phyloP scores from a whole-genome alignment of 106 monocot species.

The Apostasia shenzhenica region DNA sequence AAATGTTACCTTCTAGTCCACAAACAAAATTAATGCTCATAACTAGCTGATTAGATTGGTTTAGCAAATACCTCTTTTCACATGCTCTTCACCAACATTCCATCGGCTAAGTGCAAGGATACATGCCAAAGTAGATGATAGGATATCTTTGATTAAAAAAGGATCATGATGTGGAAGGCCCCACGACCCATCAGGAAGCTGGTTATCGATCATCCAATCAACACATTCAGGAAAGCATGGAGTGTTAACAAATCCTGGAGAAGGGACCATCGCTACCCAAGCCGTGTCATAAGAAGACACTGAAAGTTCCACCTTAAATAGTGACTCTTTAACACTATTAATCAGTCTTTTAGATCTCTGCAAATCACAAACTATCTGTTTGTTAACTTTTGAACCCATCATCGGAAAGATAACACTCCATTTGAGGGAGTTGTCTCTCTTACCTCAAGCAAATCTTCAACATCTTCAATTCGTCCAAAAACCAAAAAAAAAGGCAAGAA shows the following conservation, averaged over 20 bases:
- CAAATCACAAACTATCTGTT: neutral
- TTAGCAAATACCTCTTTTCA: conserved; percentile 50
- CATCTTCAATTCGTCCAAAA: no score
- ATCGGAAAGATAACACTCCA: no score
- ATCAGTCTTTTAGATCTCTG: conserved; percentile 18
- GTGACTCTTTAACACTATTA: conserved; percentile 39
- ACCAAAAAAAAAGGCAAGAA: no score
- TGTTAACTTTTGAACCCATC: no score
- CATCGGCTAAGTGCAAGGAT: conserved; percentile 70
- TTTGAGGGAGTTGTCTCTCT: no score
- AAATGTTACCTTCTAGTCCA: conserved; percentile 3
- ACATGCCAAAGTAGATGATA: conserved; percentile 80
- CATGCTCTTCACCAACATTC: conserved; percentile 63
- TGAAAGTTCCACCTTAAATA: conserved; percentile 33
- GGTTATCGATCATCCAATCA: conserved; percentile 82
- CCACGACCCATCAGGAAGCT: conserved; percentile 80
- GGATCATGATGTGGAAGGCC: conserved; percentile 19
- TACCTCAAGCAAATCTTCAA: no score
- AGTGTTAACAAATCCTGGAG: conserved; percentile 23
- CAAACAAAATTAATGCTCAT: neutral
- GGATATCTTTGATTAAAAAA: conserved; percentile 41
- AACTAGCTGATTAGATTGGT: neutral
- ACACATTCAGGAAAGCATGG: conserved; percentile 83
- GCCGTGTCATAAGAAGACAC: conserved; percentile 81
- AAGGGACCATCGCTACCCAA: conserved; percentile 94